These are phyloP conservation scores for Penicillium sp. DNA, from an alignment of 2,329 filamentous ascomycete species.

Conservation along the genomic window DNA sequence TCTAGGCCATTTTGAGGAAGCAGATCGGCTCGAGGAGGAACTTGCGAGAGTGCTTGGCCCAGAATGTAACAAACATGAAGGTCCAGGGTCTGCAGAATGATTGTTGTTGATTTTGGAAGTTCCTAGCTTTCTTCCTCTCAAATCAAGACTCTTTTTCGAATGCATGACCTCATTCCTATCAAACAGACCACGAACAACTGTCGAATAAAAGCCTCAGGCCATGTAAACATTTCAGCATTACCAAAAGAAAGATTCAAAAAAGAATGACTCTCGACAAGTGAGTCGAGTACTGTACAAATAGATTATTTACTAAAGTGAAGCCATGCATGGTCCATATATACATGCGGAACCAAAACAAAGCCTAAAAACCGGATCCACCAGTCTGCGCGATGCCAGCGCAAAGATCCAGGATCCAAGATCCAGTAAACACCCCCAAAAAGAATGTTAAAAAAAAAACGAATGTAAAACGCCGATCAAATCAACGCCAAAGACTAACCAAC, in stretches of 20 bases:
- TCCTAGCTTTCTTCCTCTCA: no score
- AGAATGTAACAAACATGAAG: no score
- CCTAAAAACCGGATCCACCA: not conserved
- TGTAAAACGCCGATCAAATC: not conserved
- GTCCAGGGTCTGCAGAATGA: no score
- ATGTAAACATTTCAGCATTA: no score
- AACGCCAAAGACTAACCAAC: slow-evolving; percentile 15
- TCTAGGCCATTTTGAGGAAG: no score
- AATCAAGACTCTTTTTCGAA: no score
- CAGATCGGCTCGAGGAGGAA: no score
- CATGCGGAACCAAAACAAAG: slow-evolving; percentile 10
- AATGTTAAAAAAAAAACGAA: not conserved
- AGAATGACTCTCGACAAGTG: not conserved
- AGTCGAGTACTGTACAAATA: slow-evolving; percentile 18
- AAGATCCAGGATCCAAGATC: slow-evolving; percentile 1
- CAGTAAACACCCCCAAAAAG: not conserved
- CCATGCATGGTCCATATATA: slow-evolving; percentile 16
- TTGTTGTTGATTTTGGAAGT: no score
- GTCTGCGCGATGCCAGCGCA: slow-evolving; percentile 12
- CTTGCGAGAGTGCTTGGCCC: no score
- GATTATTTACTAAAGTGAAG: slow-evolving; percentile 16
- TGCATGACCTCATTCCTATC: no score
- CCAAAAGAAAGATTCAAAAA: not conserved
- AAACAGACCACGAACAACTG: no score
- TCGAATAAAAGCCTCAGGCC: no score